Evolutionary conservation across 176 grass and related monocot genomes (phyloP).

Genomic region (Eragrostis nindensis): DNA sequence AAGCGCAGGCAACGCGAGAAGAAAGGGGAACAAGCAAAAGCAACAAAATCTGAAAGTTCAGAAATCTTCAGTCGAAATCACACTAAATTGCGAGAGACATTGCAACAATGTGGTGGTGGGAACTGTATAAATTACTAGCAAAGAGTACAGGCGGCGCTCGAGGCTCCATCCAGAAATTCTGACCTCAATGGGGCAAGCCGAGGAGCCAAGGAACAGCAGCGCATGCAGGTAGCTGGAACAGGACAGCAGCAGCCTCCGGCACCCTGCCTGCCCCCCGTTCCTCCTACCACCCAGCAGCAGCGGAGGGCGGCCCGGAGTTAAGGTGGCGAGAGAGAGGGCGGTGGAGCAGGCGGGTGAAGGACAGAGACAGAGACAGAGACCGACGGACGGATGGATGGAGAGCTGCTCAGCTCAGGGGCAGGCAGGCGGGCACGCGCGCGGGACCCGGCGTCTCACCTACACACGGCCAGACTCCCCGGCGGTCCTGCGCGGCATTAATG

Average conservation of each 20-base stretch:
- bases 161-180: background rate
- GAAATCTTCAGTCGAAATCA: background rate
- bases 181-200: conserved; percentile 17
- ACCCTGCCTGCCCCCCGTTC: background rate
- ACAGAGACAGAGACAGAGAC: background rate
- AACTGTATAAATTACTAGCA: background rate
- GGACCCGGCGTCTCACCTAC: background rate
- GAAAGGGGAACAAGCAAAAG: background rate
- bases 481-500: conserved; percentile 18
- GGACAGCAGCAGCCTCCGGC: background rate
- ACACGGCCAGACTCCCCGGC: background rate
- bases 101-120: background rate
- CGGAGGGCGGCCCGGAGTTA: background rate
- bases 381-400: background rate
- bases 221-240: background rate
- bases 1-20: background rate
- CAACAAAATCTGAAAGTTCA: background rate
- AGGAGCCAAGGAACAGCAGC: background rate
- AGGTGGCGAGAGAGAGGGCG: background rate
- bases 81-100: background rate
- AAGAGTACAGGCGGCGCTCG: background rate
- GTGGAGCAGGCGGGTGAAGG: conserved; percentile 23
- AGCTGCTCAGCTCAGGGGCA: background rate
- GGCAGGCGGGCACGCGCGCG: background rate
- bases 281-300: background rate